Evolutionary conservation across 164 flowering plant genomes (phyloP), one percentile per base, ranked within the genome.

Genomic region (Aristolochia contorta): DNA sequence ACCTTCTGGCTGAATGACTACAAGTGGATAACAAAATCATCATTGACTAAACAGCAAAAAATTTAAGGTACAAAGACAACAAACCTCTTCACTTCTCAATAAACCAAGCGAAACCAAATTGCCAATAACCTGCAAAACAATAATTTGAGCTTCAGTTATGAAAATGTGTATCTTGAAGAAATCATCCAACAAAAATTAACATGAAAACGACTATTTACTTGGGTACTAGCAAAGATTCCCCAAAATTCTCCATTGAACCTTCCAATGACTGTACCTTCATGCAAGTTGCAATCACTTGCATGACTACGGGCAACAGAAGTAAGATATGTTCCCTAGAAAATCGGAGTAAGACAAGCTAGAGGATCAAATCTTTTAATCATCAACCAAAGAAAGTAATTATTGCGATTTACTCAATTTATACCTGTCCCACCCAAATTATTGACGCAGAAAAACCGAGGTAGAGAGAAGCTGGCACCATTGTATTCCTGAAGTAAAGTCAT

Each of bases 341-440:
- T 21, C 68, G 74, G 20, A 50, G 41, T 18, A 47, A 53, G 27
- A 25, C 24, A 21, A 59, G 16, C 46, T 12, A 43, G 48, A 58
- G 30, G 14, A 56, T 56, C 45, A 7, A 21, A 16, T 54, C 16
- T 4, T 53, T 53, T 22, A 22, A 22, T 3, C 56, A 53, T 1
- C 16, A 22, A 50, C 16, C 0, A 19, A 37, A 53, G 23, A 23
- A 53, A 22, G 30, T 53, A 23, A 18, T 12, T 12, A 53, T 53
- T 23, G 16, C 23, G 56, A 7, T 20, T 37, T 37, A 1, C 43
- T 57, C 48, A 33, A 27, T 15, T 47, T 46, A 24, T 50, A 85
- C 96, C 96, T 89, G 83, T 15, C 89, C 99, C 75, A 93, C 99
- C 99, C 99, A 93, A 62, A 90, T 86, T 65, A 93, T 77, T 48